A percentile compares a stretch with the other conserved stretches of the same genome.
These are phyloP conservation scores for Candida labiduridarum DNA, from an alignment of 1,139 yeast genomes.

Conservation along the genomic window DNA sequence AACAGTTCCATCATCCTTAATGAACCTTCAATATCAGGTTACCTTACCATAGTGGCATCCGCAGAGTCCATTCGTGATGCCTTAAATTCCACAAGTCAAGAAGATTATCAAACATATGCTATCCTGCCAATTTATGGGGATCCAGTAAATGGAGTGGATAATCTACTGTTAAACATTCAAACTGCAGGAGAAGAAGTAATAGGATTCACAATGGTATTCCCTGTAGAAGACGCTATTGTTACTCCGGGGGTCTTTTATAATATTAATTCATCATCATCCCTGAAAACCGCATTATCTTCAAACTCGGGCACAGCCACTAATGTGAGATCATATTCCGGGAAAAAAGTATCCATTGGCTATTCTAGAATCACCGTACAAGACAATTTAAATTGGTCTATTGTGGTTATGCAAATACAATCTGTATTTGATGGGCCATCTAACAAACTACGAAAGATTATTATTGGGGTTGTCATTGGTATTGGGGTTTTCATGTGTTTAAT, in stretches of 20 bases:
- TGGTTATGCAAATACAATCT: conserved; percentile 64
- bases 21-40: conserved; percentile 68
- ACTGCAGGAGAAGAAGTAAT: conserved; percentile 18
- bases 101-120: conserved; percentile 37
- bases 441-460: conserved; percentile 64
- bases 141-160: conserved; percentile 15
- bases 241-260: conserved; percentile 29
- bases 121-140: conserved; percentile 32
- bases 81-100: conserved; percentile 44
- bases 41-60: conserved; percentile 63
- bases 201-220: conserved; percentile 42
- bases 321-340: conserved; percentile 43
- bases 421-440: conserved; percentile 66
- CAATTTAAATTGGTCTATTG: conserved; percentile 71
- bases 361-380: conserved; percentile 49
- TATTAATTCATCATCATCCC: conserved; percentile 37
- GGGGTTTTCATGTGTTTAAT: conserved; percentile 73
- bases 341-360: conserved; percentile 70
- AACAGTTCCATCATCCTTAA: conserved; percentile 69
- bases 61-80: conserved; percentile 57
- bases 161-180: conserved; percentile 6
- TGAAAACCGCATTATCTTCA: conserved; percentile 36
- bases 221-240: conserved; percentile 21
- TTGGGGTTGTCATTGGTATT: conserved; percentile 79
- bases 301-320: conserved; percentile 53